These are phyloP conservation scores for Mycena vitilis DNA, from an alignment of 768 basidiomycete genomes.

Conservation along the genomic window DNA sequence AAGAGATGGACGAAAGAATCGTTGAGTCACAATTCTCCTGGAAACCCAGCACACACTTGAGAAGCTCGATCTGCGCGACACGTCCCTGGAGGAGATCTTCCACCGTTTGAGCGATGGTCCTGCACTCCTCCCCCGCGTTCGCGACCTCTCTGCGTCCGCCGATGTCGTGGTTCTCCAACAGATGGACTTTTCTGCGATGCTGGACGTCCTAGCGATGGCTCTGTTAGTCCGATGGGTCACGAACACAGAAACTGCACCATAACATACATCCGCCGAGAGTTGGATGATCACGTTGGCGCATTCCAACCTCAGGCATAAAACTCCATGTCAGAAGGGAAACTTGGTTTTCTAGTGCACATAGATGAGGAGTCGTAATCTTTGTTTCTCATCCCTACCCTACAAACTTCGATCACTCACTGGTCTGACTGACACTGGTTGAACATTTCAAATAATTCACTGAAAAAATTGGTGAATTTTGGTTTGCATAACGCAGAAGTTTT, in stretches of 20 bases:
- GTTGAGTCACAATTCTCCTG: not conserved
- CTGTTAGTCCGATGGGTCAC: not conserved
- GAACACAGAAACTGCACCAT: not conserved
- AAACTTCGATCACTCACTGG: no score
- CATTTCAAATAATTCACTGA: no score
- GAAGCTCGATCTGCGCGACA: not conserved
- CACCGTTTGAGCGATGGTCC: not conserved
- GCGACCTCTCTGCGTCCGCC: not conserved
- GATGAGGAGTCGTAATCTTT: no score
- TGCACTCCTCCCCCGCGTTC: not conserved
- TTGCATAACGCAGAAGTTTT: no score
- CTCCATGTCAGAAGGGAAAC: not conserved
- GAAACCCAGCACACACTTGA: conserved; percentile 9
- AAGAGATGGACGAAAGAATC: not conserved
- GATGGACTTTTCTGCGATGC: not conserved
- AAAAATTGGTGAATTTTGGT: no score
- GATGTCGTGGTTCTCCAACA: not conserved
- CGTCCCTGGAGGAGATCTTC: not conserved
- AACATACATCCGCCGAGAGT: not conserved
- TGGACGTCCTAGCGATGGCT: not conserved
- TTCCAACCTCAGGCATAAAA: conserved; percentile 1
- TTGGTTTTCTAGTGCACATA: not conserved
- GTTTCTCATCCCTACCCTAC: no score
- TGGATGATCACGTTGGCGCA: not conserved
- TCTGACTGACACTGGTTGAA: no score